These are phyloP conservation scores for Posidonia australis DNA, from an alignment of 106 monocot species.

Conservation along the genomic window DNA sequence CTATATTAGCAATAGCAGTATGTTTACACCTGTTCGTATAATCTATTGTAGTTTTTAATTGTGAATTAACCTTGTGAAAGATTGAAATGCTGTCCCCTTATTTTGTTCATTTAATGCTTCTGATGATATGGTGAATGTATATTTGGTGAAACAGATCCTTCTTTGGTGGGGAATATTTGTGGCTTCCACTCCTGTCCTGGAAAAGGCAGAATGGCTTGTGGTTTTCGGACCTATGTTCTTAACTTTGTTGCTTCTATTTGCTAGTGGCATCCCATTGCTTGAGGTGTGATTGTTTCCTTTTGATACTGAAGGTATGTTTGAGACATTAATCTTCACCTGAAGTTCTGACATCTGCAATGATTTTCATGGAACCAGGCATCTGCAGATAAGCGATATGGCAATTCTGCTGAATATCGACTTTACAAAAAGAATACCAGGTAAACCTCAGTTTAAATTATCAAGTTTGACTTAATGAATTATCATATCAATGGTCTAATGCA, in stretches of 20 bases:
- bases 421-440: slow-evolving; percentile 86
- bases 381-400: slow-evolving; percentile 52
- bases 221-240: slow-evolving; percentile 66
- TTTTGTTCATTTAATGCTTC: background rate
- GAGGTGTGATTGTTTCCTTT: slow-evolving; percentile 38
- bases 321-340: background rate
- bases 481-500: background rate
- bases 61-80: background rate
- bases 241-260: slow-evolving; percentile 77
- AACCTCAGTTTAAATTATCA: background rate
- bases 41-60: too few species aligned
- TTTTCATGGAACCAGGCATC: slow-evolving; percentile 39
- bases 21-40: too few species aligned
- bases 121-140: background rate
- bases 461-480: background rate
- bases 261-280: slow-evolving; percentile 89
- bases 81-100: background rate
- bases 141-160: slow-evolving; percentile 42
- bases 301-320: background rate
- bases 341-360: background rate
- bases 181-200: slow-evolving; percentile 77
- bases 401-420: slow-evolving; percentile 40
- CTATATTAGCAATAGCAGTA: too few species aligned
- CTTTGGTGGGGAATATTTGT: slow-evolving; percentile 99
- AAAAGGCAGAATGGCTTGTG: slow-evolving; percentile 76